Percentiles rank a stretch among this genome's conserved stretches.
Evolutionary conservation across 1,284 basidiomycete genomes (phyloP).

Genomic region (Tylopilus sp.): DNA sequence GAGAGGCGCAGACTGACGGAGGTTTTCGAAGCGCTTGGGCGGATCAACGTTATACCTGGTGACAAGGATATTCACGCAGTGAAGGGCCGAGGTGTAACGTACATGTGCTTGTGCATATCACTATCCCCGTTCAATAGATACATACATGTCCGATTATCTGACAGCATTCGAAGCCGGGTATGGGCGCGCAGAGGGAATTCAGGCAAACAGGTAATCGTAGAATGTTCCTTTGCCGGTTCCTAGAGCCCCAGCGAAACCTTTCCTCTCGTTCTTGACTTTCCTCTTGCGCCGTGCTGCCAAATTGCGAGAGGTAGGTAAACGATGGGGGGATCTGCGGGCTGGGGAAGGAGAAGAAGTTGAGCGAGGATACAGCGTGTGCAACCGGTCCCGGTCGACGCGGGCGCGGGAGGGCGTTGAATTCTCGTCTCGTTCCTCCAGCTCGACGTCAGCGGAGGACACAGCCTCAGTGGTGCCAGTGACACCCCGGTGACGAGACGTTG

Average conservation of each 20-base stretch:
- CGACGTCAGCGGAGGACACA: not conserved
- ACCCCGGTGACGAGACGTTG: conserved; percentile 4
- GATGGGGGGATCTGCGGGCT: conserved; percentile 29
- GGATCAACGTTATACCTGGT: conserved; percentile 64
- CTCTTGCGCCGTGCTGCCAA: conserved; percentile 10
- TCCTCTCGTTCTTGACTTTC: conserved; percentile 17
- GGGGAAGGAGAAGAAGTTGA: conserved; percentile 43
- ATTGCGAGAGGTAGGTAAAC: conserved; percentile 16
- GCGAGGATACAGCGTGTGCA: conserved; percentile 22
- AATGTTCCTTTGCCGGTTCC: conserved; percentile 25
- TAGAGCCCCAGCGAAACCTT: conserved; percentile 15
- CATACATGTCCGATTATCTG: not conserved
- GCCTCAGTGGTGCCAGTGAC: not conserved
- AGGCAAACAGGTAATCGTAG: conserved; percentile 42
- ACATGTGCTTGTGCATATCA: conserved; percentile 2
- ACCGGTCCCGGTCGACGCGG: conserved; percentile 18
- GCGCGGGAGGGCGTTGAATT: conserved; percentile 8
- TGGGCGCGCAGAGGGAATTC: conserved; percentile 8
- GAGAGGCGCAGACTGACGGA: not conserved
- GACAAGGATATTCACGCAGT: conserved; percentile 57
- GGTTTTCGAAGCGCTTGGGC: conserved; percentile 45
- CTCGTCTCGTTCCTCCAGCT: not conserved
- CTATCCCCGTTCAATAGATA: conserved; percentile 4
- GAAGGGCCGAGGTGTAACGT: conserved; percentile 16
- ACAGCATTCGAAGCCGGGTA: not conserved